phyloP scores from a whole-genome alignment of 116 monocot species.

The Phalaenopsis hybrid region DNA sequence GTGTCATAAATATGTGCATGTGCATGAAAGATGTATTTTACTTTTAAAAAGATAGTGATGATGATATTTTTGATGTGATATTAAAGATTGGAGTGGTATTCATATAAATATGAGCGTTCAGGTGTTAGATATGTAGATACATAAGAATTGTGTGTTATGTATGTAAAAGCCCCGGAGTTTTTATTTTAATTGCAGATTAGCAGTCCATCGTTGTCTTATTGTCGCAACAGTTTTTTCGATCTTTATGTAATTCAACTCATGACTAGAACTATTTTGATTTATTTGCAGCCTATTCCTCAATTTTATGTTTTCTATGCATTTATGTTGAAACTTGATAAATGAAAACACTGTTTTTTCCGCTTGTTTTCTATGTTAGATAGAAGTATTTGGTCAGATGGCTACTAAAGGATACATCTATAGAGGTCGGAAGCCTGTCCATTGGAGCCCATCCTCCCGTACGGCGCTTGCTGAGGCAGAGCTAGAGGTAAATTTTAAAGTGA shows the following conservation, averaged over 20 bases:
- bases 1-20: too few species aligned
- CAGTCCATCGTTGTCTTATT: background rate
- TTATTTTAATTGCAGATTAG: too few species aligned
- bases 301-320: background rate
- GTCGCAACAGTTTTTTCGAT: background rate
- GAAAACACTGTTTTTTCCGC: background rate
- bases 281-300: background rate
- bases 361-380: conserved; percentile 46
- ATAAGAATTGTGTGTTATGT: too few species aligned
- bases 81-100: too few species aligned
- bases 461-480: conserved; percentile 98
- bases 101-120: too few species aligned
- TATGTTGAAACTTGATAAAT: background rate
- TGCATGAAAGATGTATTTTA: too few species aligned
- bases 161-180: too few species aligned
- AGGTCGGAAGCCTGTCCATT: conserved; percentile 96
- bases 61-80: too few species aligned
- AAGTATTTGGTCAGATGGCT: conserved; percentile 92
- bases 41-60: too few species aligned
- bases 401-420: conserved; percentile 87
- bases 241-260: background rate
- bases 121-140: too few species aligned
- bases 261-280: background rate
- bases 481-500: conserved; percentile 48
- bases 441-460: conserved; percentile 97